Evolutionary conservation across 2,329 filamentous ascomycete genomes (phyloP).

Genomic region (Nemania sp.): DNA sequence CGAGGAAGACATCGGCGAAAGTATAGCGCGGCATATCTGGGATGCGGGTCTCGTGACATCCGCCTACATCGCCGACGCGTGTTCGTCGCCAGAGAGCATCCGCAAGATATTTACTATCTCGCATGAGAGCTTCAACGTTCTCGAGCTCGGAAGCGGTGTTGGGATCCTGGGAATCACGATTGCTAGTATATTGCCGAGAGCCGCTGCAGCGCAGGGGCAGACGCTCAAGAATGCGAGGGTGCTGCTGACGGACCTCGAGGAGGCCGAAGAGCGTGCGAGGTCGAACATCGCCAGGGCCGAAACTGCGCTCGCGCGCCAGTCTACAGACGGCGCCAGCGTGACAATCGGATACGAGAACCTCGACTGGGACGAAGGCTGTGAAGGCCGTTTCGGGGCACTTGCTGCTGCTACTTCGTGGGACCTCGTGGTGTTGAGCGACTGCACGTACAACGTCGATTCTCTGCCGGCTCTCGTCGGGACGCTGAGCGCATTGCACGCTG

Average conservation of each 20-base stretch:
- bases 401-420: conserved; percentile 53
- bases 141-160: conserved; percentile 63
- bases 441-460: conserved; percentile 64
- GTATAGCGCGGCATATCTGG: conserved; percentile 64
- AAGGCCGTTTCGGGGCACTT: conserved; percentile 50
- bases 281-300: conserved; percentile 50
- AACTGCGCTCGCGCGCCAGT: background rate
- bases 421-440: conserved; percentile 61
- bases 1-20: conserved; percentile 63
- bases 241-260: conserved; percentile 60
- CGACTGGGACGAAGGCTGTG: conserved; percentile 59
- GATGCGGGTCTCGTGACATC: conserved; percentile 58
- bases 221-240: conserved; percentile 37
- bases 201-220: conserved; percentile 25
- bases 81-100: conserved; percentile 20
- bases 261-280: conserved; percentile 54
- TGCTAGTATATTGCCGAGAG: conserved; percentile 42
- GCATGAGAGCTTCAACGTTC: conserved; percentile 46
- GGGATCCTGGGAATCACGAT: conserved; percentile 60
- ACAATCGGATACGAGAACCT: conserved; percentile 56
- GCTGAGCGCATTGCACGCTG: conserved; percentile 52
- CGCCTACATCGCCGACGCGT: conserved; percentile 41
- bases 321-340: background rate
- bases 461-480: conserved; percentile 59
- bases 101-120: conserved; percentile 22